phyloP scores from a whole-genome alignment of 2,329 filamentous ascomycete species.

The Xylaria sp. region DNA sequence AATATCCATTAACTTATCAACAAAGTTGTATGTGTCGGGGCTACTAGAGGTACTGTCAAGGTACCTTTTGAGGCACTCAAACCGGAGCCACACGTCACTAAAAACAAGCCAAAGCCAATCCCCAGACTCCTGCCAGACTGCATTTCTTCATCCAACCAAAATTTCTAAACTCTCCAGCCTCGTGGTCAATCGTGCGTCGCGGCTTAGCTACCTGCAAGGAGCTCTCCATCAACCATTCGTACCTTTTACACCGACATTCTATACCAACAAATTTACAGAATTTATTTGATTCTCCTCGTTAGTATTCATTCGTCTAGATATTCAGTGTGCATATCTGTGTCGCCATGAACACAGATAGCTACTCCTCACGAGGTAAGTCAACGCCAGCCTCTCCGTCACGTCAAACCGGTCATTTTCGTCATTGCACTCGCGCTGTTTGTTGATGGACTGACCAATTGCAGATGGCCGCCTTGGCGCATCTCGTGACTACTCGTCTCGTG shows the following conservation, averaged over 20 bases:
- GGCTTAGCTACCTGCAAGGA: constrained; percentile 26
- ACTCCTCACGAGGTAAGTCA: constrained; percentile 64
- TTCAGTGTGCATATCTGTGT: constrained; percentile 7
- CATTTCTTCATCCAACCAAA: constrained; percentile 26
- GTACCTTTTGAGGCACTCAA: not conserved
- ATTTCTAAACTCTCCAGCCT: constrained; percentile 33
- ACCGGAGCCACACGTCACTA: not conserved
- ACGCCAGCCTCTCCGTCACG: constrained; percentile 30
- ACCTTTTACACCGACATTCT: not conserved
- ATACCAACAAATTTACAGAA: no score
- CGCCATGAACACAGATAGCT: constrained; percentile 81
- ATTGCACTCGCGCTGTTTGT: constrained; percentile 21
- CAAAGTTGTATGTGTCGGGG: no score
- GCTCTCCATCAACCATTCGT: not conserved
- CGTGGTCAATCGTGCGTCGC: constrained; percentile 28
- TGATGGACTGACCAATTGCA: constrained; percentile 21
- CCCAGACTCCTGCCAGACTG: not conserved
- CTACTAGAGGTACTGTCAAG: not conserved
- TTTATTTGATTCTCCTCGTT: no score
- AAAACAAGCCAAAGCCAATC: constrained; percentile 7
- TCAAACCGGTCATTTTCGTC: constrained; percentile 8
- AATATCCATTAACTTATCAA: no score
- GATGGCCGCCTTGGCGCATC: constrained; percentile 49
- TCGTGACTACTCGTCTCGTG: constrained; percentile 51
- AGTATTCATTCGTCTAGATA: not conserved